Base-by-base conservation (phyloP, 2,329 filamentous ascomycete genomes). In the Botrytis aclada region DNA sequence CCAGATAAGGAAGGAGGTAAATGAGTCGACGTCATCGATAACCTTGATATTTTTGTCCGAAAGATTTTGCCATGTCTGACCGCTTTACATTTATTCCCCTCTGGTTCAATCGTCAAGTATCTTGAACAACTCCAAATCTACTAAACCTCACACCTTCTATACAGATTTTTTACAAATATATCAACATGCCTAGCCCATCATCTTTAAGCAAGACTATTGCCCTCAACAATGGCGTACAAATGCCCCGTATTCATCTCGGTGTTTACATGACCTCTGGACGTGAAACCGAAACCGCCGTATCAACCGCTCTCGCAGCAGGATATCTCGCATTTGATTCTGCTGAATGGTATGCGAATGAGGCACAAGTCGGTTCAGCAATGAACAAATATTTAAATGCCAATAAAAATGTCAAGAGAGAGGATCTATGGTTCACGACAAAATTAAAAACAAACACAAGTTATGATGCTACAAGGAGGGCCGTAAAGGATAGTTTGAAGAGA, bases 361-460 rank as follows among this genome's bases (percentile, higher is more conserved):
- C 84, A 51, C 87, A 93, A 77, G 88, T 90, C 22, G 93, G 92
- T 1, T 83, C 85, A 45, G 90, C 91, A 14, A 91, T 96, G 75
- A 80, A 81, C 4, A 82, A 85, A 32, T 92, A 88, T 77, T 82
- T 93, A 70, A 79, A 78, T 4, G 82, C 83, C 20, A 88, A 88
- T 75, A 77, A 84, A 0, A 85, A 83, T 0, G 80, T 94, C 41
- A 86, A 84, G 75, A 87, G 93, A 8, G 87, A 90, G 72, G 89
- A 95, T 78, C 84, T 96, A 70, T 93, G 93, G 82, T 95, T 93
- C 81, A 96, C 93, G 0, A 92, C 90, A 51, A 97, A 96, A 83
- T 86, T 96, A 22, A 89, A 89, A 1, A 89, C 86, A 73, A 83
- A 83, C 77, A 85, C 85, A 1, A 86, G 86, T 7, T 95, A 95